Evolutionary conservation across 306 rosid species (phyloP).

Genomic region (Betula pendula): DNA sequence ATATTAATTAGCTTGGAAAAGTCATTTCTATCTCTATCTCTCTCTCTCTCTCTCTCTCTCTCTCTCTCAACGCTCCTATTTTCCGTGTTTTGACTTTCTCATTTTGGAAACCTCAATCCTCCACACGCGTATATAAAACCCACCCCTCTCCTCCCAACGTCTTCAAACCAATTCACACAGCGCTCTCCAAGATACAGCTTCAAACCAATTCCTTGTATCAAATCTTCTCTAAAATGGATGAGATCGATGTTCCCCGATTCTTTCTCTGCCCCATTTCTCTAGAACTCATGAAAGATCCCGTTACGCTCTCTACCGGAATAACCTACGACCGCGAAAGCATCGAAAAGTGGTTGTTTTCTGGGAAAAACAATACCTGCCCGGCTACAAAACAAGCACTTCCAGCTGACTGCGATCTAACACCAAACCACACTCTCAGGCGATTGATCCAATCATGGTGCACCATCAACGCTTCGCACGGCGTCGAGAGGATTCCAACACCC

Average conservation of each 20-base stretch:
- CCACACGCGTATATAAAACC: conserved; percentile 30
- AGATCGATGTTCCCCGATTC: conserved; percentile 70
- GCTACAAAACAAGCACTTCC: conserved; percentile 60
- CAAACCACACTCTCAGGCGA: conserved; percentile 88
- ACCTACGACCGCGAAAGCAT: conserved; percentile 82
- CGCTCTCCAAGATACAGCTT: too few species aligned
- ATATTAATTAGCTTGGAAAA: conserved; percentile 29
- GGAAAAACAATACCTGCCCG: conserved; percentile 59
- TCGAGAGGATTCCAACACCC: conserved; percentile 82
- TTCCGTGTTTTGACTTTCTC: conserved; percentile 54
- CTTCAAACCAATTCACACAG: conserved; percentile 34
- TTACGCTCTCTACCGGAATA: conserved; percentile 67
- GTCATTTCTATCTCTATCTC: too few species aligned
- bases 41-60: background rate
- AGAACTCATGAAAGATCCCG: conserved; percentile 87
- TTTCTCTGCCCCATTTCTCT: conserved; percentile 81
- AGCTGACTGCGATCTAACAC: conserved; percentile 50
- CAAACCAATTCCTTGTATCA: background rate
- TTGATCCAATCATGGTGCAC: conserved; percentile 88
- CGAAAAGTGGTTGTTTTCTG: conserved; percentile 73
- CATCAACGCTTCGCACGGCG: conserved; percentile 68
- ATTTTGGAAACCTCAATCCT: conserved; percentile 28
- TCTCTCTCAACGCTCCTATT: conserved; percentile 18
- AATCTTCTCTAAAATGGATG: conserved; percentile 50
- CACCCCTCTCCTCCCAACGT: background rate